Conservation (phyloP, 1,284 basidiomycete genomes). For the Cryptococcus sp. region DNA sequence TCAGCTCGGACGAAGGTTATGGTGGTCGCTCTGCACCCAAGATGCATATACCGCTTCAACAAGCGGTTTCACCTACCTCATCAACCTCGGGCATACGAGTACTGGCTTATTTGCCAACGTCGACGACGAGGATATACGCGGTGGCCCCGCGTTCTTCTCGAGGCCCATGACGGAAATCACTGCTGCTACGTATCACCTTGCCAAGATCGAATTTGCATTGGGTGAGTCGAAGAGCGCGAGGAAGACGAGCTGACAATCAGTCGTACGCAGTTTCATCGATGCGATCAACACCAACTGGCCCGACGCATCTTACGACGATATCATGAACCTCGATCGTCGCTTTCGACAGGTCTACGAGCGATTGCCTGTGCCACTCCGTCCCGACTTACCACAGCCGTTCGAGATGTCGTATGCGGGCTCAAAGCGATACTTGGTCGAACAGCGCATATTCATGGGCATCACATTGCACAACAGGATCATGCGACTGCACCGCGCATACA, state of each 20-base stretch:
- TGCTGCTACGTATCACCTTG: constrained; percentile 17
- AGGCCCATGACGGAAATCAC: constrained; percentile 11
- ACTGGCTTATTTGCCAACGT: constrained; percentile 21
- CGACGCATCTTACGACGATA: constrained; percentile 19
- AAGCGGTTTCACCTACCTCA: constrained; percentile 22
- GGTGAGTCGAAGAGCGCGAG: no score
- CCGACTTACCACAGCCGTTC: constrained; percentile 23
- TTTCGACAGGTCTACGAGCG: constrained; percentile 19
- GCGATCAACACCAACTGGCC: constrained; percentile 21
- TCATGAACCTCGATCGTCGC: constrained; percentile 17
- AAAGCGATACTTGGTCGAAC: constrained; percentile 17
- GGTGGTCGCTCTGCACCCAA: constrained; percentile 49
- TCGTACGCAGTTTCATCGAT: constrained; percentile 22
- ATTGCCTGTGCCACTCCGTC: constrained; percentile 13
- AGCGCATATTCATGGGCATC: constrained; percentile 25
- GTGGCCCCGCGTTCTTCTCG: constrained; percentile 1
- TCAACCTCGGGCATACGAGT: constrained; percentile 20
- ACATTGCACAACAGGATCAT: constrained; percentile 23
- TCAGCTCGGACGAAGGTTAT: constrained; percentile 43
- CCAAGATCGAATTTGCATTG: constrained; percentile 22
- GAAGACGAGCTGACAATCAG: not conserved
- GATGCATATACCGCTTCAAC: constrained; percentile 27
- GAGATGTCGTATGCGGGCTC: constrained; percentile 17
- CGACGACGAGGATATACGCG: constrained; percentile 22
- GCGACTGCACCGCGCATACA: constrained; percentile 24